Percentiles rank a stretch among this genome's conserved stretches.
Conservation (phyloP, 345 rosid genomes). For the Trapa bicornis region DNA sequence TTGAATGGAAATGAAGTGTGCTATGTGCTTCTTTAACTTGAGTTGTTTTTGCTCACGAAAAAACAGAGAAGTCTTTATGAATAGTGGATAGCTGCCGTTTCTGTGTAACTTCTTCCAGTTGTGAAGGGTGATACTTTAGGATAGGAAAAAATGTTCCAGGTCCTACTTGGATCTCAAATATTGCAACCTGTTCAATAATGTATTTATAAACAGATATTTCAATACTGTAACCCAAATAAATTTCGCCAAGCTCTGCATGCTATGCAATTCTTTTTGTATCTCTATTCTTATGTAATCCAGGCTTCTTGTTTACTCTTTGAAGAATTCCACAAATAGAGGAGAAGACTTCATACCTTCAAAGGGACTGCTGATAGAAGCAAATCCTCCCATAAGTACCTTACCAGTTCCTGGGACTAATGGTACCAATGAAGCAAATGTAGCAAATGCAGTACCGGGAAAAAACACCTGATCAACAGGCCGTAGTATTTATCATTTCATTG, state of each 20-base stretch:
- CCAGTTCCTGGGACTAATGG: conserved; percentile 19
- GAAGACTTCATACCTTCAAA: conserved; percentile 35
- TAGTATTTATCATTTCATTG: conserved; percentile 15
- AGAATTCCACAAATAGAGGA: conserved; percentile 44
- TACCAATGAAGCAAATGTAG: conserved; percentile 16
- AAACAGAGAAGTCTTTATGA: background rate
- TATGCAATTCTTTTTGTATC: background rate
- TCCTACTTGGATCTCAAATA: background rate
- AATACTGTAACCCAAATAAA: background rate
- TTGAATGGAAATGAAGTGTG: too few relatives aligned
- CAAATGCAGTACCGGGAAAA: conserved; percentile 15
- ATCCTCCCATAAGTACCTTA: conserved; percentile 23
- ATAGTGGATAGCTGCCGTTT: background rate
- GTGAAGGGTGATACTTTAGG: background rate
- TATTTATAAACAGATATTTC: background rate
- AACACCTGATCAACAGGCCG: conserved; percentile 8
- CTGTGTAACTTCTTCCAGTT: background rate
- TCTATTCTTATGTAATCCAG: conserved; percentile 1
- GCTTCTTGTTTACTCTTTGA: conserved; percentile 8
- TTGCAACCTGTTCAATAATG: background rate
- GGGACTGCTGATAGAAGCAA: conserved; percentile 20
- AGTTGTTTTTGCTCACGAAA: too few relatives aligned
- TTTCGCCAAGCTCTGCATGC: background rate
- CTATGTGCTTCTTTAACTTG: too few relatives aligned
- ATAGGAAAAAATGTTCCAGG: too few relatives aligned